Evolutionary conservation across 176 grass and related monocot species (phyloP).

Genomic region (Oryza nivara): DNA sequence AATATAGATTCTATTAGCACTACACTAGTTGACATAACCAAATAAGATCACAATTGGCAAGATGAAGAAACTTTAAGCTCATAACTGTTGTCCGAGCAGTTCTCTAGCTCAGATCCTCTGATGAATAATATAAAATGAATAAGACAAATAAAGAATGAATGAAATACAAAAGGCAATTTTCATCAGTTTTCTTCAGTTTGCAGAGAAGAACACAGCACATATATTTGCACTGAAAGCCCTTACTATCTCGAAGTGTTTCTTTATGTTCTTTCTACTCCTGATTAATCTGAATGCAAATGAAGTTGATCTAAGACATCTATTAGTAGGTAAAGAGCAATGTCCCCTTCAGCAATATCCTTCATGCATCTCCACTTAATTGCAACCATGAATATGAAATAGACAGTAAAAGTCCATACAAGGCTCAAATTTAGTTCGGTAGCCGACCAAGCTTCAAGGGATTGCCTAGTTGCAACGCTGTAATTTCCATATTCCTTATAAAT

Average conservation of each 20-base stretch:
- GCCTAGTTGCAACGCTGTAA: conserved; percentile 71
- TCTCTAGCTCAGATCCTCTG: background rate
- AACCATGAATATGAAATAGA: conserved; percentile 16
- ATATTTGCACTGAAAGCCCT: conserved; percentile 18
- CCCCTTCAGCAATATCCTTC: conserved; percentile 21
- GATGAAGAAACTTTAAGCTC: background rate
- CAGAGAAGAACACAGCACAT: background rate
- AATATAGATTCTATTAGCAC: background rate
- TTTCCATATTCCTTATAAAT: conserved; percentile 74
- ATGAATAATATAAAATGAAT: conserved; percentile 10
- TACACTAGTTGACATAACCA: background rate
- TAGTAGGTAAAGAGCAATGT: conserved; percentile 1
- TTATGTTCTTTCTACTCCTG: background rate
- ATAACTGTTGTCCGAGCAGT: background rate
- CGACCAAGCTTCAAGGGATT: conserved; percentile 93
- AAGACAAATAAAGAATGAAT: background rate
- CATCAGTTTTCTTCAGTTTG: conserved; percentile 14
- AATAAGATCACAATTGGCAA: background rate
- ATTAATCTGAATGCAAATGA: conserved; percentile 8
- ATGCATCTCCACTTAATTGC: conserved; percentile 3
- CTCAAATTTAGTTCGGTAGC: conserved; percentile 69
- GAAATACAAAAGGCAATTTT: background rate
- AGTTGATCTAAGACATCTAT: conserved; percentile 13
- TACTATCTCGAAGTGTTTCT: conserved; percentile 6
- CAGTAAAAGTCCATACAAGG: conserved; percentile 64